Evolutionary conservation across 129 eudicot species (phyloP).

Genomic region (Flaveria trinervia): DNA sequence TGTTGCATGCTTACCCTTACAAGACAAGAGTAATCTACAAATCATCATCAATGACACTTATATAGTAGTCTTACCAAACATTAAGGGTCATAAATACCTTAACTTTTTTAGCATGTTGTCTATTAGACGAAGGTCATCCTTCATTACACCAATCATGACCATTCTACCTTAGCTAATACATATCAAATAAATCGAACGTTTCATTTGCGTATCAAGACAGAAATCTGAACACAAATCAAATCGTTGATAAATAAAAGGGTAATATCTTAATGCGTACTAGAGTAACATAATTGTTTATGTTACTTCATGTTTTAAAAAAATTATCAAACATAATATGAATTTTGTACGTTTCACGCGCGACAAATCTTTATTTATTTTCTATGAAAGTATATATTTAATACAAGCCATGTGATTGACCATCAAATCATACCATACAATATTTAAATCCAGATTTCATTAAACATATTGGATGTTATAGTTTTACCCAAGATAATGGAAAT

Average conservation of each 20-base stretch:
- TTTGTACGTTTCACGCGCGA: no score
- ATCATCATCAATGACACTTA: constrained; percentile 35
- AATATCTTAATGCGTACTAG: not conserved
- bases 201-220: not conserved
- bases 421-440: no score
- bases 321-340: not conserved
- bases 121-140: constrained; percentile 17
- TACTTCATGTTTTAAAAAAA: not conserved
- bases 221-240: not conserved
- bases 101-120: constrained; percentile 41
- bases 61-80: constrained; percentile 28
- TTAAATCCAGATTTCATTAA: no score
- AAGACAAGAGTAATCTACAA: constrained; percentile 39
- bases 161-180: constrained; percentile 17
- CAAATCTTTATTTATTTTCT: no score
- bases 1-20: constrained; percentile 35
- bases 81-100: constrained; percentile 9
- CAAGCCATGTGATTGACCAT: no score
- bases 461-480: no score
- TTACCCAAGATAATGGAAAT: no score
- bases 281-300: not conserved
- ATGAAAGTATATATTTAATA: no score
- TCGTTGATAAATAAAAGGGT: no score
- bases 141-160: constrained; percentile 28
- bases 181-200: not conserved